Evolutionary conservation across 345 rosid species (phyloP), one percentile per base, ranked within the genome.

Genomic region (Boechera divaricarpa): DNA sequence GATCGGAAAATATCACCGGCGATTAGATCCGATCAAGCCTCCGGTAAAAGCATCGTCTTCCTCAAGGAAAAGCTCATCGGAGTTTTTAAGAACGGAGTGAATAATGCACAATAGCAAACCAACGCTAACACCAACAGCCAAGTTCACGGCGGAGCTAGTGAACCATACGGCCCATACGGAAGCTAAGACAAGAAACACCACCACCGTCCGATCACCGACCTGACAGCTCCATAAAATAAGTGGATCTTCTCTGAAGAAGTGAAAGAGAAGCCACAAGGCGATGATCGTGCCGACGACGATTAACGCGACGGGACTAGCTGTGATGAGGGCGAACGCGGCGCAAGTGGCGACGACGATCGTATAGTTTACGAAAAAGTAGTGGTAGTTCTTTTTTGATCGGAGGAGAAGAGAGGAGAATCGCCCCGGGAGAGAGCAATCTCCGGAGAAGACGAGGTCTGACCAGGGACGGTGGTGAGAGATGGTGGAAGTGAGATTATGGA

Each of bases 391-490:
- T n/a, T 56, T 62, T 29, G 73, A 72, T 36, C 81, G 82, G 44
- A 74, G 63, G 33, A 67, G 21, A 4, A 81, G 65, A 57, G 71
- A 61, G 53, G 83, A 42, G 72, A 79, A 21, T 21, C 69, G 15
- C 12, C 65, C 79, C 26, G 83, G 81, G 26, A 77, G 62, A 61
- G 9, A 26, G 71, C 71, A 74, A 10, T 35, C 66, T 38, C 77
- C 82, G 80, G 82, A 45, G 3, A 79, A 74, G 36, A 85, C 48
- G 68, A 88, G 80, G 31, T 85, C 83, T 16, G 86, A 86, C 92
- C 88, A 88, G 49, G 87, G 88, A 72, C 86, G 86, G 74, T 74
- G 87, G 77, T 31, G 63, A 80, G 86, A 88, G 77, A 80, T 16
- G 21, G 82, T 38, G 70, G 82, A 42, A 24, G 77, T 53, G 32